Evolutionary conservation across 148 eudicot species (phyloP).

Genomic region (Amaranthus palmeri): DNA sequence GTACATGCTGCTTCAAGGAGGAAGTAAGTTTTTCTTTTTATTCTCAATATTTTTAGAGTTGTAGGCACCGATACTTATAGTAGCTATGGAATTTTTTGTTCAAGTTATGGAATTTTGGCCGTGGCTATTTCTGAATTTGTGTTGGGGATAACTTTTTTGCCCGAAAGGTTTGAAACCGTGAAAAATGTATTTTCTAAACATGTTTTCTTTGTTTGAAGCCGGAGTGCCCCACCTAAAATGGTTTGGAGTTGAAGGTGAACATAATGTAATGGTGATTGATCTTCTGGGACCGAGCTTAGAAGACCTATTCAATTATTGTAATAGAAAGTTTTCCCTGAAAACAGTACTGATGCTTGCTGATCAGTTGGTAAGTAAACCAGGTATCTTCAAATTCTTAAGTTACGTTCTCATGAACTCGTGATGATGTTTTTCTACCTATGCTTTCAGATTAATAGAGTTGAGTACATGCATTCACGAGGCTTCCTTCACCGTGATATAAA

Average conservation of each 20-base stretch:
- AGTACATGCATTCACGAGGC: slow-evolving; percentile 79
- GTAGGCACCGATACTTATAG: neutral
- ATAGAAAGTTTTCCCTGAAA: slow-evolving; percentile 60
- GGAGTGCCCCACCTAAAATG: slow-evolving; percentile 75
- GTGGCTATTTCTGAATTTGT: neutral
- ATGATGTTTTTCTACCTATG: slow-evolving; percentile 4
- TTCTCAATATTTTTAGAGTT: neutral
- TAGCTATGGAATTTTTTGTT: neutral
- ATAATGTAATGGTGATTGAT: slow-evolving; percentile 85
- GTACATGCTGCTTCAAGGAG: slow-evolving; percentile 93
- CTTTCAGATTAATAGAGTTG: slow-evolving; percentile 70
- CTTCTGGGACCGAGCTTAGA: slow-evolving; percentile 91
- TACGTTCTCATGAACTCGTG: slow-evolving; percentile 14
- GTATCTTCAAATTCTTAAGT: slow-evolving; percentile 6
- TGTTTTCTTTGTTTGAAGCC: slow-evolving; percentile 36
- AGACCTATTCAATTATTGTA: slow-evolving; percentile 80
- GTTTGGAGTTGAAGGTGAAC: slow-evolving; percentile 82
- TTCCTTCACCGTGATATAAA: slow-evolving; percentile 95
- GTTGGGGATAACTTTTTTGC: neutral
- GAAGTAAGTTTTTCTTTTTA: slow-evolving; percentile 51
- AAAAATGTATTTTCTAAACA: neutral
- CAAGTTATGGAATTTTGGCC: neutral
- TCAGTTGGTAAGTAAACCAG: slow-evolving; percentile 51
- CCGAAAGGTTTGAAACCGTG: neutral
- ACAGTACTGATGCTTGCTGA: slow-evolving; percentile 92